A percentile compares a stretch with the other conserved stretches of the same genome.
Conservation (phyloP, 441 rosid genomes). For the Croton laevigatus region DNA sequence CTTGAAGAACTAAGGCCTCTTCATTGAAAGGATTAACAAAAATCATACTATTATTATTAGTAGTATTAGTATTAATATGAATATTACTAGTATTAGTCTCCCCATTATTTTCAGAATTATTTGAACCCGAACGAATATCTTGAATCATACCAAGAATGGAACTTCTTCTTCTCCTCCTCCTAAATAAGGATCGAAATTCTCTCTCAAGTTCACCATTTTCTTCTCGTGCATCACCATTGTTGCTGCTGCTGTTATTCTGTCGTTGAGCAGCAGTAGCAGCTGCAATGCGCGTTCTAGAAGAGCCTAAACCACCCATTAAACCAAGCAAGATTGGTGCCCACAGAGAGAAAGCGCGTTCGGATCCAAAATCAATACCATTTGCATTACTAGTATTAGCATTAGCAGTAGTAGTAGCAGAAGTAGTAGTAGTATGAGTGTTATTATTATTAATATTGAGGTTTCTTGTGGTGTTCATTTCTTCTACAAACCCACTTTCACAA, state of each 20-base stretch:
- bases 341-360: conserved; percentile 38
- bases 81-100: conserved; percentile 22
- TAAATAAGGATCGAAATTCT: conserved; percentile 35
- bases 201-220: conserved; percentile 34
- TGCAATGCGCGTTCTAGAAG: conserved; percentile 20
- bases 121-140: conserved; percentile 31
- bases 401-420: background rate
- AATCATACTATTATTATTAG: conserved; percentile 24
- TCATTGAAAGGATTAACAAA: conserved; percentile 45
- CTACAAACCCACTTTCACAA: conserved; percentile 51
- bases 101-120: conserved; percentile 28
- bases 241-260: conserved; percentile 16
- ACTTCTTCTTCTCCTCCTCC: conserved; percentile 35
- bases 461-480: conserved; percentile 33
- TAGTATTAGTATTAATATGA: conserved; percentile 17
- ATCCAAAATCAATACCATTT: conserved; percentile 28
- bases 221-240: conserved; percentile 17
- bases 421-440: background rate
- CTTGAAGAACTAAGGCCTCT: conserved; percentile 39
- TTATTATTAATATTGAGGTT: conserved; percentile 4
- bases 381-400: background rate
- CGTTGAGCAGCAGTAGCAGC: conserved; percentile 12
- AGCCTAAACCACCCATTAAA: conserved; percentile 38
- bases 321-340: conserved; percentile 55
- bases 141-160: conserved; percentile 35